These are phyloP conservation scores for Acacia crassicarpa DNA, from an alignment of 306 rosid genomes.

Conservation along the genomic window DNA sequence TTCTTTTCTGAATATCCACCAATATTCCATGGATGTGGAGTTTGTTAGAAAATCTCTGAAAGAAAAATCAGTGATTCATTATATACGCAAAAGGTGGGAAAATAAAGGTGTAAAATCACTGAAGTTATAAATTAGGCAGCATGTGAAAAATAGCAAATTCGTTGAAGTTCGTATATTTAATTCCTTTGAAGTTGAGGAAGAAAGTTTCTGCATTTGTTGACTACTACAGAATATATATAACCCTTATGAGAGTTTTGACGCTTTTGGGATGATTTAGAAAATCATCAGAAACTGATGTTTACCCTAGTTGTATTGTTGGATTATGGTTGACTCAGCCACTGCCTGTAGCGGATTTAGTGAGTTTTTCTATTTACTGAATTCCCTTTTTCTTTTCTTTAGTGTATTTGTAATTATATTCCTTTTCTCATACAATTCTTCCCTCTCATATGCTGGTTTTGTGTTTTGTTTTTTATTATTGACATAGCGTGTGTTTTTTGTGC, in stretches of 20 bases:
- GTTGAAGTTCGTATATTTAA: neutral
- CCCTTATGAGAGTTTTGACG: neutral
- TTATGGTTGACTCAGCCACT: neutral
- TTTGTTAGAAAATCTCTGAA: neutral
- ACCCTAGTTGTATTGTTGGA: constrained; percentile 18
- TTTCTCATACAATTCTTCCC: neutral
- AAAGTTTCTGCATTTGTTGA: neutral
- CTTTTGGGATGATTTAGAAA: constrained; percentile 22
- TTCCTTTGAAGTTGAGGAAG: neutral
- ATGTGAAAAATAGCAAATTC: neutral
- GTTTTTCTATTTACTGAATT: neutral
- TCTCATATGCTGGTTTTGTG: constrained; percentile 9
- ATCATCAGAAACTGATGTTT: constrained; percentile 2
- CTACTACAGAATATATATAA: neutral
- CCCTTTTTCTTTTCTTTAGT: neutral
- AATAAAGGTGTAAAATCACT: neutral
- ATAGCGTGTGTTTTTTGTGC: neutral
- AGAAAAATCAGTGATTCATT: constrained; percentile 6
- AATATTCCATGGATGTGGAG: neutral
- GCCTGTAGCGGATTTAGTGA: neutral
- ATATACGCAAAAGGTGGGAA: neutral
- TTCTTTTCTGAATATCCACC: neutral
- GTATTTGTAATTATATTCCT: constrained; percentile 22
- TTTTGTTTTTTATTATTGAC: constrained; percentile 13
- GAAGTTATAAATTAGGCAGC: neutral